Evolutionary conservation across 2,329 filamentous ascomycete genomes (phyloP), one percentile per base, ranked within the genome.

Genomic region (Rosellinia necatrix): DNA sequence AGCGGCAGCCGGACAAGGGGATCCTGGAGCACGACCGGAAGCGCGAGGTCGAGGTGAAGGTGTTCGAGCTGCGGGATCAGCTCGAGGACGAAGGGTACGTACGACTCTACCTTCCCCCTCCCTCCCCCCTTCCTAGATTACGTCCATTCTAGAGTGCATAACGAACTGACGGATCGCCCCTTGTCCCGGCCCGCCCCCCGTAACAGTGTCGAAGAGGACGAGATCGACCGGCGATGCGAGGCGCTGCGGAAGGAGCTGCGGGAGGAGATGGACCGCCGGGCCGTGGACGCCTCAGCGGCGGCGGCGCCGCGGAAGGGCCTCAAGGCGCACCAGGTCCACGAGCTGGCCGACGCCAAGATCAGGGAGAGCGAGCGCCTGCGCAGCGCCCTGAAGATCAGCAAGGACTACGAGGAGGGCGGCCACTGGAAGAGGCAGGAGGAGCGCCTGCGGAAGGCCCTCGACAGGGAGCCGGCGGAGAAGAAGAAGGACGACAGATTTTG

Each of bases 11-110:
- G 0, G 93, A 99, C 75, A 85, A 90, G 73, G 90, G 90, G 43
- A 97, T 99, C 53, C 82, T 99, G 1, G 92, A 97, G 69, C 96
- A 99, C 73, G 93, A 97, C 67, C 87, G 91, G 53, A 91, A 92
- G 76, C 86, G 94, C 37, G 89, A 91, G 66, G 85, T 99, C 27
- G 94, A 99, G 72, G 89, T 97, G 51, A 91, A 94, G 70, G 91
- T 97, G 0, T 90, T 97, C 66, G 92, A 96, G 71, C 76, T 97
- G 64, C 81, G 92, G 54, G 94, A 97, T 71, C 81, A 87, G 69
- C 81, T 99, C n/a, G 94, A 99, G 72, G 93, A 97, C 52, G 89
- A 92, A 74, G 90, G 84, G 87, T 90, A 75, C 13, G 81, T 72
- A n/a, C n/a, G n/a, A n/a, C n/a, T n/a, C n/a, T n/a, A n/a, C n/a